These are phyloP conservation scores for Aspergillus fumigatus DNA, from an alignment of 2,329 filamentous ascomycete genomes.

Conservation along the genomic window DNA sequence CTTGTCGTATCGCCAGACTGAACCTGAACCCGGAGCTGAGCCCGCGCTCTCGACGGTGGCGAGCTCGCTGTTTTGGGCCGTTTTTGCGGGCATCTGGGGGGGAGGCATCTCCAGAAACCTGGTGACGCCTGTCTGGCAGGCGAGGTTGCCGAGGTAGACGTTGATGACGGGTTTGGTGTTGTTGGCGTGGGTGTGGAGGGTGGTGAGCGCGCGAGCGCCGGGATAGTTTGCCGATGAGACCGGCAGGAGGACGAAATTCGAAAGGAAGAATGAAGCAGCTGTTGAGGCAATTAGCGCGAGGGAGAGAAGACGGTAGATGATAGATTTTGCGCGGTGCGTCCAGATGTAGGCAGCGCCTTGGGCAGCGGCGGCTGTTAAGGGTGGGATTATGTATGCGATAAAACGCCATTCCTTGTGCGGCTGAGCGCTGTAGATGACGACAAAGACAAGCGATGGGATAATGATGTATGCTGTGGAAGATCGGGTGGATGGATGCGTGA, in stretches of 20 bases:
- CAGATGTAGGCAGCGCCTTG: constrained; percentile 69
- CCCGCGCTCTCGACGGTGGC: constrained; percentile 13
- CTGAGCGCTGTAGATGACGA: constrained; percentile 76
- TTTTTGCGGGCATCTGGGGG: constrained; percentile 4
- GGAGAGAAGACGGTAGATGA: constrained; percentile 52
- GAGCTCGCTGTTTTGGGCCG: constrained; percentile 7
- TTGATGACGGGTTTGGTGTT: constrained; percentile 24
- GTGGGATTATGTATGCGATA: constrained; percentile 80
- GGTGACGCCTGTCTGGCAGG: constrained; percentile 60
- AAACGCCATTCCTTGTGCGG: constrained; percentile 97
- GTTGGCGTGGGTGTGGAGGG: constrained; percentile 33
- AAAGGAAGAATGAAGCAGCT: constrained; percentile 55
- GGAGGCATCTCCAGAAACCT: constrained; percentile 49
- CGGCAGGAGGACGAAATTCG: constrained; percentile 66
- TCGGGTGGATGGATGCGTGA: constrained; percentile 50
- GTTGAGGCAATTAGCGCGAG: constrained; percentile 57
- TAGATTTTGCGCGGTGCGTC: constrained; percentile 59
- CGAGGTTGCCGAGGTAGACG: constrained; percentile 57
- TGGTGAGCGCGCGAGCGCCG: constrained; percentile 70
- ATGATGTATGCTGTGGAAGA: constrained; percentile 51
- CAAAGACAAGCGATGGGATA: constrained; percentile 65
- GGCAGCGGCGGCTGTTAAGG: constrained; percentile 72
- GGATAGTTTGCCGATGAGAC: constrained; percentile 91
- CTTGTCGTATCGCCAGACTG: constrained; percentile 56
- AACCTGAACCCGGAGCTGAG: neutral